These are phyloP conservation scores for Suhomyces coccinellae DNA, from an alignment of 1,139 yeast genomes.

Conservation along the genomic window DNA sequence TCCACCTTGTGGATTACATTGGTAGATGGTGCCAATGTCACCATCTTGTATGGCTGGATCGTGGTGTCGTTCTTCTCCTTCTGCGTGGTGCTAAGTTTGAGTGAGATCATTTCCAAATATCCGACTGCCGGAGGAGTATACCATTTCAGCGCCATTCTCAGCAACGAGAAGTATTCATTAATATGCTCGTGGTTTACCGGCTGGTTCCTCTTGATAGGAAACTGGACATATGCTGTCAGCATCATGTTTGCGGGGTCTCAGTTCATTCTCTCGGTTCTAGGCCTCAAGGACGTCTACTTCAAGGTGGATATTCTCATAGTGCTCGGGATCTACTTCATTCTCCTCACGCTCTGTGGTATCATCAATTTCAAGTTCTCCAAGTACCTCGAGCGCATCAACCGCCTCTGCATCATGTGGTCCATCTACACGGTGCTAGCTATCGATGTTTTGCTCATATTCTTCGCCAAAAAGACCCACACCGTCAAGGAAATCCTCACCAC, in stretches of 20 bases:
- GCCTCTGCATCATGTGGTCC: conserved; percentile 71
- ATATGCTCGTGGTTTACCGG: conserved; percentile 74
- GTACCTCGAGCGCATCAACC: conserved; percentile 61
- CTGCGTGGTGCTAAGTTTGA: conserved; percentile 63
- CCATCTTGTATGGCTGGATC: conserved; percentile 71
- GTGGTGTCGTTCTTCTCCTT: conserved; percentile 61
- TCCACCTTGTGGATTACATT: conserved; percentile 69
- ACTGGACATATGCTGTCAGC: conserved; percentile 74
- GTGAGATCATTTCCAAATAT: conserved; percentile 72
- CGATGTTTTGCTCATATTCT: conserved; percentile 60
- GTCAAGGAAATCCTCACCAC: conserved; percentile 60
- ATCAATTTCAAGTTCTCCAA: conserved; percentile 61
- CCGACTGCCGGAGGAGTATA: conserved; percentile 77
- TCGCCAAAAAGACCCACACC: conserved; percentile 61
- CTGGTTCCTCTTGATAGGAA: conserved; percentile 71
- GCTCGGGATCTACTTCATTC: conserved; percentile 52
- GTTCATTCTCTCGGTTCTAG: conserved; percentile 63
- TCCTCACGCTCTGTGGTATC: conserved; percentile 60
- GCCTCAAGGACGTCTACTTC: conserved; percentile 58
- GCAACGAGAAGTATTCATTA: conserved; percentile 55
- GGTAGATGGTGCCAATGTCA: conserved; percentile 71
- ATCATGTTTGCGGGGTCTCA: conserved; percentile 76
- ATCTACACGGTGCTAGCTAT: conserved; percentile 69
- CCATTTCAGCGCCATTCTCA: conserved; percentile 71
- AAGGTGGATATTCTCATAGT: conserved; percentile 58